Percentiles rank a stretch among this genome's conserved stretches.
phyloP scores from a whole-genome alignment of 148 eudicot genomes.

The Spergularia bocconei region DNA sequence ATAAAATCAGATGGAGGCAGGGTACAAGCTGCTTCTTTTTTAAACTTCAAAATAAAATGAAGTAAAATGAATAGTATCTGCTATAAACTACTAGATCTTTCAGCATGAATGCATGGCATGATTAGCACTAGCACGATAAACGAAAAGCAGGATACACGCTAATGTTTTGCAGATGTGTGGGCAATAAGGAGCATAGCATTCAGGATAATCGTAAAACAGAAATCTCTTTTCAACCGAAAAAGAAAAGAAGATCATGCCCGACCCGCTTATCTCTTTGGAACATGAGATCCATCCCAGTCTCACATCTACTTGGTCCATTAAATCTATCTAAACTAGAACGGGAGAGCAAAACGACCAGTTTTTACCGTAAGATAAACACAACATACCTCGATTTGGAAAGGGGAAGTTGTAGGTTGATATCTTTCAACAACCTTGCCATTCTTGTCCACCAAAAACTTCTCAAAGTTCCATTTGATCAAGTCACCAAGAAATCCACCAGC shows the following conservation, averaged over 20 bases:
- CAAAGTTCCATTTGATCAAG: slow-evolving; percentile 86
- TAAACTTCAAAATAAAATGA: not conserved
- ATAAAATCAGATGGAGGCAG: not conserved
- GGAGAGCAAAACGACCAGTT: not conserved
- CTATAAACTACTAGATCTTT: no score
- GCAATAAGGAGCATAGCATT: no score
- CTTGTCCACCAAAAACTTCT: slow-evolving; percentile 89
- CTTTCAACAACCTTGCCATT: slow-evolving; percentile 85
- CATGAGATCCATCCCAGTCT: no score
- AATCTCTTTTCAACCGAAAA: no score
- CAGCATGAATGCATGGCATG: no score
- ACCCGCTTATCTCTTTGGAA: no score
- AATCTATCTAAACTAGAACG: not conserved
- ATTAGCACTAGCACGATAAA: no score
- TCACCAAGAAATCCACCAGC: slow-evolving; percentile 88
- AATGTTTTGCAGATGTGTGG: no score
- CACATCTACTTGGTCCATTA: no score
- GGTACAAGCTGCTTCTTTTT: not conserved
- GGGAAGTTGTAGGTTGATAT: slow-evolving; percentile 92
- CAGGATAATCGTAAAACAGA: no score
- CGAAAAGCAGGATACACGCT: no score
- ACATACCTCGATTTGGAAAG: slow-evolving; percentile 81
- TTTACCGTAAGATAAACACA: not conserved
- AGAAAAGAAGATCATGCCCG: no score
- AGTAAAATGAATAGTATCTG: not conserved